Conservation (phyloP, 768 basidiomycete genomes). For the Lactarius quietus region DNA sequence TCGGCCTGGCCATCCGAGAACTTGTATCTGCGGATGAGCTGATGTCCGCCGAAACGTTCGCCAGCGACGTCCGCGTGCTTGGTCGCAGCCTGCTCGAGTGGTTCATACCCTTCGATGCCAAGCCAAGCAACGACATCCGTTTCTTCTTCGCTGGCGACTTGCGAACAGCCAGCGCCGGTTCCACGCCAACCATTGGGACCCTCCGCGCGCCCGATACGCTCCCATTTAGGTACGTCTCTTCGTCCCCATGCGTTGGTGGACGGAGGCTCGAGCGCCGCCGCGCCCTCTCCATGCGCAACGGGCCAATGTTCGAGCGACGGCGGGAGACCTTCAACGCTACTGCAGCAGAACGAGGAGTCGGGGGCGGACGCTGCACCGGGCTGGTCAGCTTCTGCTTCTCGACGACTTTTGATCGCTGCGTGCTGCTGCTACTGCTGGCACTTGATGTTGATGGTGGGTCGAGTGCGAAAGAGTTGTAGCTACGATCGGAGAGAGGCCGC, state of each 20-base stretch:
- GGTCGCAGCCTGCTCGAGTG: slow-evolving; percentile 33
- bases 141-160: slow-evolving; percentile 61
- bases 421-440: slow-evolving; percentile 35
- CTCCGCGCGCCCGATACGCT: slow-evolving; percentile 40
- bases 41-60: slow-evolving; percentile 45
- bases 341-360: slow-evolving; percentile 14
- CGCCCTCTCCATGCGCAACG: slow-evolving; percentile 67
- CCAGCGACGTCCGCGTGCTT: slow-evolving; percentile 19
- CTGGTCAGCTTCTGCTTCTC: slow-evolving; percentile 4
- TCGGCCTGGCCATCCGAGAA: slow-evolving; percentile 40
- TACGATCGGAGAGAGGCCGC: slow-evolving; percentile 61
- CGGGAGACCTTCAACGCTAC: slow-evolving; percentile 38
- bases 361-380: slow-evolving; percentile 8
- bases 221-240: slow-evolving; percentile 34
- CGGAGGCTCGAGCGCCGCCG: slow-evolving; percentile 80
- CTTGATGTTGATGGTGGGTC: slow-evolving; percentile 41
- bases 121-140: slow-evolving; percentile 51
- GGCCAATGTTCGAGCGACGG: slow-evolving; percentile 71
- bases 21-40: slow-evolving; percentile 41
- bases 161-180: slow-evolving; percentile 24
- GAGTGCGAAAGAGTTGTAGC: slow-evolving; percentile 49
- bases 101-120: slow-evolving; percentile 30
- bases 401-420: slow-evolving; percentile 24
- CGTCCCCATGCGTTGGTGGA: slow-evolving; percentile 55
- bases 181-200: slow-evolving; percentile 33